Evolutionary conservation across 345 rosid genomes (phyloP).

Genomic region (Euphorbia pulcherrima): DNA sequence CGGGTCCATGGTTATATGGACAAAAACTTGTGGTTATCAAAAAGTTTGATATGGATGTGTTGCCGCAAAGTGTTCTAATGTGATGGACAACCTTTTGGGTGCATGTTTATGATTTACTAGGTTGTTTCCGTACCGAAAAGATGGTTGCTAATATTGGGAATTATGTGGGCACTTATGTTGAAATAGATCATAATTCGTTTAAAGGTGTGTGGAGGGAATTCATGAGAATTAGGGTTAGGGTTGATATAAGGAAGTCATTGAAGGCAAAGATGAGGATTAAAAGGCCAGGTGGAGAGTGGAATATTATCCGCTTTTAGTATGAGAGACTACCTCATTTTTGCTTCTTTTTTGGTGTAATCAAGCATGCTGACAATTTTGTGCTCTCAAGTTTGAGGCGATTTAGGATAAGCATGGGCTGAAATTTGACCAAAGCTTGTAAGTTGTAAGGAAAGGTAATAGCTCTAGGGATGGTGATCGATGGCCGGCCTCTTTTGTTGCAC

Average conservation of each 20-base stretch:
- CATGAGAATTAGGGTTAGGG: neutral
- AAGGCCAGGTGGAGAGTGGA: neutral
- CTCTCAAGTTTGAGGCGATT: too few species aligned
- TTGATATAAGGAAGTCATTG: neutral
- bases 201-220: neutral
- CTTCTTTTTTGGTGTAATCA: neutral
- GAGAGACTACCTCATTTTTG: neutral
- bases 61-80: too few species aligned
- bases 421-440: too few species aligned
- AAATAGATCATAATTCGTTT: neutral
- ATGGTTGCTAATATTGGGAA: neutral
- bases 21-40: too few species aligned
- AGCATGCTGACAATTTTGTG: neutral
- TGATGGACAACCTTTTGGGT: too few species aligned
- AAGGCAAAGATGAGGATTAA: neutral
- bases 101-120: neutral
- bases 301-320: neutral
- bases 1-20: too few species aligned
- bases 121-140: neutral
- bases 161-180: neutral
- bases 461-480: too few species aligned
- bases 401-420: too few species aligned
- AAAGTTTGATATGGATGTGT: too few species aligned
- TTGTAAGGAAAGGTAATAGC: too few species aligned
- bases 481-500: too few species aligned